Conservation (phyloP, 1,284 basidiomycete genomes). For the Polyporus tsugae region DNA sequence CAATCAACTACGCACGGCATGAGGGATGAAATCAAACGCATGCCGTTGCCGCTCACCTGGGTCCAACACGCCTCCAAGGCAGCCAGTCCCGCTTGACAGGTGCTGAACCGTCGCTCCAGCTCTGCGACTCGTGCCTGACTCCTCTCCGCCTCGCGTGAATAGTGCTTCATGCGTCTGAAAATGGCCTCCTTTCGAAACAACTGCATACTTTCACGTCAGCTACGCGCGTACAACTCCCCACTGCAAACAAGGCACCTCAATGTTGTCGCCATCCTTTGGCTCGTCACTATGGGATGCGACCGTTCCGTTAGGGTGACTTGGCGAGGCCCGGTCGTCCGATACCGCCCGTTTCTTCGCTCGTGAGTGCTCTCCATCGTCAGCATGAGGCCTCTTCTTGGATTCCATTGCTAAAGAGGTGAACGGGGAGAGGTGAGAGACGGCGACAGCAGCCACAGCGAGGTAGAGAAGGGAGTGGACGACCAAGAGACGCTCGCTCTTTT, state of each 20-base stretch:
- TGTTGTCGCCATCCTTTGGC: slow-evolving; percentile 66
- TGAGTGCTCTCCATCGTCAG: slow-evolving; percentile 60
- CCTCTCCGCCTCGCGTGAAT: slow-evolving; percentile 83
- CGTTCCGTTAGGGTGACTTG: slow-evolving; percentile 64
- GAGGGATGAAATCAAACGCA: slow-evolving; percentile 22
- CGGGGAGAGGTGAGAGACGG: slow-evolving; percentile 19
- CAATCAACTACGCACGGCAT: slow-evolving; percentile 60
- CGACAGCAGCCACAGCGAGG: slow-evolving; percentile 32
- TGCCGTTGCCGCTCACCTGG: slow-evolving; percentile 61
- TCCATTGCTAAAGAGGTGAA: slow-evolving; percentile 51
- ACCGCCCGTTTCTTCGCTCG: slow-evolving; percentile 74
- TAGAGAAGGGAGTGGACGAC: slow-evolving; percentile 33
- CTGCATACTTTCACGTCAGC: slow-evolving; percentile 24
- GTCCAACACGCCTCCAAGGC: slow-evolving; percentile 91
- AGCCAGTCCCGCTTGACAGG: slow-evolving; percentile 81
- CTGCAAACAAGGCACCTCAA: slow-evolving; percentile 59
- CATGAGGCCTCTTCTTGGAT: slow-evolving; percentile 68
- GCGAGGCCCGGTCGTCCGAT: slow-evolving; percentile 62
- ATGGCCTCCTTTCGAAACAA: slow-evolving; percentile 87
- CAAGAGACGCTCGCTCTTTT: slow-evolving; percentile 31
- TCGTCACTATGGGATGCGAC: slow-evolving; percentile 54
- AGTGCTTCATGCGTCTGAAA: slow-evolving; percentile 91
- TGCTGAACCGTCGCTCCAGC: slow-evolving; percentile 76
- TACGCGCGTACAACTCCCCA: slow-evolving; percentile 52
- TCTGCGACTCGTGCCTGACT: slow-evolving; percentile 74